Evolutionary conservation across 2,329 filamentous ascomycete genomes (phyloP).

Genomic region (Chrysosporium queenslandicum): DNA sequence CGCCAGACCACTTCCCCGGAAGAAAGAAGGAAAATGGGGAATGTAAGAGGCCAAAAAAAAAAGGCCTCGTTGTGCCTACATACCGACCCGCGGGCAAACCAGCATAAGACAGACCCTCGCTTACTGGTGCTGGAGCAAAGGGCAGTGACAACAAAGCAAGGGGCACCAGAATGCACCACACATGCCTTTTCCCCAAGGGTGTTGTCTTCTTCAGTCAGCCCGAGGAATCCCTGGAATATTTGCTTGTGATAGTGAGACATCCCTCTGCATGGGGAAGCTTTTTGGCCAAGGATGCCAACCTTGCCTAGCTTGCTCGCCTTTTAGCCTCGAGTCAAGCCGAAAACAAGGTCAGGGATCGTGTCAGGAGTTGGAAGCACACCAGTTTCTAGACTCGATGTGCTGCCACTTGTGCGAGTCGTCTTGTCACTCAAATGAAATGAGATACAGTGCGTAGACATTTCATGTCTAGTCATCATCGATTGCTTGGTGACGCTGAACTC

Average conservation of each 20-base stretch:
- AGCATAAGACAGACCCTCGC: neutral
- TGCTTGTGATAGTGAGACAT: conserved; percentile 9
- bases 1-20: neutral
- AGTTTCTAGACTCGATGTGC: too few species aligned
- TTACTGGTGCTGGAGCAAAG: neutral
- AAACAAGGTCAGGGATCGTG: neutral
- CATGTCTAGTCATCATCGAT: neutral
- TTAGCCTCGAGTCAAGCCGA: neutral
- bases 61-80: neutral
- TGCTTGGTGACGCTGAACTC: neutral
- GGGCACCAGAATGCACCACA: neutral
- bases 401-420: neutral
- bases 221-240: neutral
- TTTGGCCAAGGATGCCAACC: conserved; percentile 3
- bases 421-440: neutral
- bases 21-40: too few species aligned
- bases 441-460: too few species aligned
- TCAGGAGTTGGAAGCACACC: neutral
- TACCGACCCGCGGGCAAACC: neutral
- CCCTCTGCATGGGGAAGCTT: conserved; percentile 1
- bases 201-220: neutral
- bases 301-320: neutral
- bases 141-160: neutral
- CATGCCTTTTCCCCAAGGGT: neutral
- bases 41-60: too few species aligned